Evolutionary conservation across 108 stramenopile genomes (phyloP), one percentile per base, ranked within the genome.

Genomic region (Epithemia pelagica): DNA sequence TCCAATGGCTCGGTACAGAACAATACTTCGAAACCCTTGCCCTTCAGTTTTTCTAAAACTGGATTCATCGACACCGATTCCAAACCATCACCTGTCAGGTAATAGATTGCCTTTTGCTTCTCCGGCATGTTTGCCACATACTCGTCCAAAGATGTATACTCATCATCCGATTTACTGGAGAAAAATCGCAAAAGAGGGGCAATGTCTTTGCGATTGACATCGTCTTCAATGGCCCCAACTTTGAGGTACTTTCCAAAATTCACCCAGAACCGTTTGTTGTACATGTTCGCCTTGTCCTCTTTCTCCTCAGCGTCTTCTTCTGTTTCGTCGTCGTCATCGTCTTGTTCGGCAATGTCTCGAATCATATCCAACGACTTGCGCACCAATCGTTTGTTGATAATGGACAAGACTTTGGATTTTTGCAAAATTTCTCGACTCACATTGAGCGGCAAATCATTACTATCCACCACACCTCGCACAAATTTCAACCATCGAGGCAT

Each of bases 241-340:
- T 99, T 99, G 7, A 99, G 66, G 82, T 99, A 97, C 77, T 96
- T 96, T 28, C 96, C 98, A 77, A 96, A 97, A 76, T 96, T 96
- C 62, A 92, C 94, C 95, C 89, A 95, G 76, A 96, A 96, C 15
- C 15, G 37, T 5, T 5, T 46, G 37, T 46, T 46, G 37, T 46
- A 46, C 69, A 82, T 82, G 61, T 76, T 69, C 69, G 90, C 93
- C 62, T 86, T 77, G 25, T 27, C 56, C 7, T 58, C 56, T 7
- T 58, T 21, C 5, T 7, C 76, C 55, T 88, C 94, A 68, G 87
- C 87, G 54, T 88, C 78, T 69, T 87, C 87, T 58, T 88, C 79
- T 28, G 85, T 78, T 65, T 96, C 80, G 10, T 85, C 89, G 5
- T 46, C 37, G 18, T 58, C 21, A 18, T 58, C 77, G 59, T 88